Percentiles rank a stretch among this genome's conserved stretches.
These are phyloP conservation scores for Kazachstania psychrophila DNA, from an alignment of 805 yeast species.

Conservation along the genomic window DNA sequence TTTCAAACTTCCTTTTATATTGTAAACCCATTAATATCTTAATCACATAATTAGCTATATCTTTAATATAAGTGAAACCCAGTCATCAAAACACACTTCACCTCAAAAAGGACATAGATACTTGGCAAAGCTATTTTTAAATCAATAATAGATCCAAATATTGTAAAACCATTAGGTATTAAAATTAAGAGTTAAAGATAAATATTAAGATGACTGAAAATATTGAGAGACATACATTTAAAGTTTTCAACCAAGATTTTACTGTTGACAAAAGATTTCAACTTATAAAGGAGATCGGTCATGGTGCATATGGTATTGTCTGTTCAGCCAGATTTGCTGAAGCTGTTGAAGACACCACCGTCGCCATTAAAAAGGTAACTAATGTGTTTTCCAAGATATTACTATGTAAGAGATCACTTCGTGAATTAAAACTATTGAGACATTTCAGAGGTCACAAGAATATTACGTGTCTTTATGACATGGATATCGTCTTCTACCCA, in stretches of 20 bases:
- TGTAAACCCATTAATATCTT: too few species aligned
- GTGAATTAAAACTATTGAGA: conserved; percentile 82
- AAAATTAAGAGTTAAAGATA: not conserved
- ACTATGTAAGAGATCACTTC: conserved; percentile 79
- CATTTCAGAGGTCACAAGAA: conserved; percentile 96
- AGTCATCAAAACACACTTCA: too few species aligned
- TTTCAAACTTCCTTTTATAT: too few species aligned
- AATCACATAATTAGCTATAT: too few species aligned
- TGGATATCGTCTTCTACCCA: conserved; percentile 64
- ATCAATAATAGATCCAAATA: too few species aligned
- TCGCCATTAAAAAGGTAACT: conserved; percentile 93
- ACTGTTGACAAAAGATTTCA: conserved; percentile 83
- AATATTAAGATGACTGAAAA: conserved; percentile 17
- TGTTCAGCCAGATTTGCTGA: conserved; percentile 84
- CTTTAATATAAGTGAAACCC: too few species aligned
- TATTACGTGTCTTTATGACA: conserved; percentile 88
- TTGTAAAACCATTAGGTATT: too few species aligned
- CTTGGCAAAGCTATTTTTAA: not conserved
- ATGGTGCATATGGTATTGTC: conserved; percentile 96
- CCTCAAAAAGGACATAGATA: too few species aligned
- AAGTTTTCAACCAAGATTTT: conserved; percentile 84
- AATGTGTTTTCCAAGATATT: conserved; percentile 88
- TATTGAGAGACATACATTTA: conserved; percentile 41
- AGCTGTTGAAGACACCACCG: conserved; percentile 55
- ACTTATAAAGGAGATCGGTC: conserved; percentile 87